Evolutionary conservation across 441 rosid genomes (phyloP).

Genomic region (Jatropha podagrica): DNA sequence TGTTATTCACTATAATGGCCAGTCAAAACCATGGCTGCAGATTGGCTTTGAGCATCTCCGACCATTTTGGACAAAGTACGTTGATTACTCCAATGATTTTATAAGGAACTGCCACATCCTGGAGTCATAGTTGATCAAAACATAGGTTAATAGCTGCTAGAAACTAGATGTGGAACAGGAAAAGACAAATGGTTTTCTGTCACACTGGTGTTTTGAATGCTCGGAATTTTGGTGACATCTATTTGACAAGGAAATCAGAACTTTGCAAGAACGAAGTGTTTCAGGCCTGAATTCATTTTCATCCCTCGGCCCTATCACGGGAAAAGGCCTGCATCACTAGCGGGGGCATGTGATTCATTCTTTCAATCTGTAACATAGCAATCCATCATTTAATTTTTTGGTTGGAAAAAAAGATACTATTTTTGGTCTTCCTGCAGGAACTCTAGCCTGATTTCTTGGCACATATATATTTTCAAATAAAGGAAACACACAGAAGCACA

Average conservation of each 20-base stretch:
- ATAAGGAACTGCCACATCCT: conserved; percentile 86
- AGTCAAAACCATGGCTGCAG: conserved; percentile 96
- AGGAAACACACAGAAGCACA: conserved; percentile 25
- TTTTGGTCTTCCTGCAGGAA: conserved; percentile 38
- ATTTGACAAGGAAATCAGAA: conserved; percentile 35
- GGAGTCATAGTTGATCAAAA: conserved; percentile 50
- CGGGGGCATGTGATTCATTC: conserved; percentile 54
- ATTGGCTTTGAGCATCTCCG: conserved; percentile 97
- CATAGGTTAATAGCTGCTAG: conserved; percentile 39
- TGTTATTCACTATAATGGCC: conserved; percentile 97
- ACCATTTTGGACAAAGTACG: conserved; percentile 95
- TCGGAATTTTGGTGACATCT: conserved; percentile 25
- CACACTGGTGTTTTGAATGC: conserved; percentile 24
- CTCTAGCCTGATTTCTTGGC: conserved; percentile 36
- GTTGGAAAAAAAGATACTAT: conserved; percentile 38
- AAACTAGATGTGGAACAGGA: conserved; percentile 34
- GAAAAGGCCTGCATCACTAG: conserved; percentile 34
- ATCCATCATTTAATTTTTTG: conserved; percentile 45
- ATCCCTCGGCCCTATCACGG: conserved; percentile 23
- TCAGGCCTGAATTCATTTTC: conserved; percentile 31
- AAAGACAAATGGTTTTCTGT: conserved; percentile 21
- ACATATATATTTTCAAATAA: conserved; percentile 31
- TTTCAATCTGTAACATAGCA: conserved; percentile 68
- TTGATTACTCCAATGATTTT: conserved; percentile 91
- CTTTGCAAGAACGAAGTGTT: conserved; percentile 24